phyloP scores from a whole-genome alignment of 2,329 filamentous ascomycete genomes.

The Cordyceps farinosa region DNA sequence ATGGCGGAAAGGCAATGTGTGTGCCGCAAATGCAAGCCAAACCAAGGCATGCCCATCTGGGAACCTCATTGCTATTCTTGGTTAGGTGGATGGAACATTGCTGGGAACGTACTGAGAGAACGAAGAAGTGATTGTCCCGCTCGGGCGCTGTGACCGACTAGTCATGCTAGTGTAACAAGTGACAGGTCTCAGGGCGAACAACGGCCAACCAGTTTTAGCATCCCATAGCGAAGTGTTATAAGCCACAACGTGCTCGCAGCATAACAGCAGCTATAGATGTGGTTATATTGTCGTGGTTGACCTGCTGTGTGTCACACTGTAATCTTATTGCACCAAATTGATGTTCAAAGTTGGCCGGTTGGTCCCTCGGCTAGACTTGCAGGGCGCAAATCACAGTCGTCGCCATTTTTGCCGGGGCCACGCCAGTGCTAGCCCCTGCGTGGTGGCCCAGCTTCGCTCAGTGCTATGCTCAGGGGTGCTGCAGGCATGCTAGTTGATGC shows the following conservation, averaged over 20 bases:
- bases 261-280: not conserved
- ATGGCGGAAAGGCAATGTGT: not conserved
- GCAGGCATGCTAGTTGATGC: not conserved
- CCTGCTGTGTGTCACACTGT: not conserved
- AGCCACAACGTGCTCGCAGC: not conserved
- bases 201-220: not conserved
- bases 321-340: not conserved
- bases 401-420: not conserved
- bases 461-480: not conserved
- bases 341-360: not conserved
- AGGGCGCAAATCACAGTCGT: conserved; percentile 18
- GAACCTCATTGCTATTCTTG: too few species aligned
- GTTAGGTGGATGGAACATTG: not conserved
- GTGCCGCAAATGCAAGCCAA: not conserved
- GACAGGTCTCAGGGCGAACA: not conserved
- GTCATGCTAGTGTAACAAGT: not conserved
- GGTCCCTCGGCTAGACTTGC: conserved; percentile 10
- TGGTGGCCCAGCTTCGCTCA: not conserved
- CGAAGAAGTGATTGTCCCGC: conserved; percentile 8
- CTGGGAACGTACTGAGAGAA: not conserved
- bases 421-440: not conserved
- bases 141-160: not conserved
- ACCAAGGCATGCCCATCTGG: not conserved
- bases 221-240: not conserved
- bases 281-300: not conserved